Conservation (phyloP, 2,329 filamentous ascomycete species). For the Xylariaceae sp. region DNA sequence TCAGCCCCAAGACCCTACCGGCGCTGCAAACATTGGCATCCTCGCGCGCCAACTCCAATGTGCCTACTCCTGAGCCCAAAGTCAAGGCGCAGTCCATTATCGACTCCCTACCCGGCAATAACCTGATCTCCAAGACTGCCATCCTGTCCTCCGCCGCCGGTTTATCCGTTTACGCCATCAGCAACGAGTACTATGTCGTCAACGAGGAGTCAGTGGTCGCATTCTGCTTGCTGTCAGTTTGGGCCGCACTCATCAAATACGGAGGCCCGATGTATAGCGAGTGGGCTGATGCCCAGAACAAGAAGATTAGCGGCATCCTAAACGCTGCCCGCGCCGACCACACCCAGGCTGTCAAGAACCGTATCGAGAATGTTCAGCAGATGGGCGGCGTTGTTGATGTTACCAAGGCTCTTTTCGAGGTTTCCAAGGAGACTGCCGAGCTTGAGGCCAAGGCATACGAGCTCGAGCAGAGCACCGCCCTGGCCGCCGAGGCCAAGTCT, state of each 20-base stretch:
- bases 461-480: slow-evolving; percentile 91
- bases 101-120: slow-evolving; percentile 88
- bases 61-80: slow-evolving; percentile 75
- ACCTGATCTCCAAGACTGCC: slow-evolving; percentile 89
- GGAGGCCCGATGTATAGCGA: slow-evolving; percentile 87
- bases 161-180: slow-evolving; percentile 89
- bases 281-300: slow-evolving; percentile 85
- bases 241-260: slow-evolving; percentile 88
- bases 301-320: slow-evolving; percentile 92
- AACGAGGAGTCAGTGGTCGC: slow-evolving; percentile 98
- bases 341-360: slow-evolving; percentile 88
- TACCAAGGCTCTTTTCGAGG: slow-evolving; percentile 94
- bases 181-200: slow-evolving; percentile 99
- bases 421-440: slow-evolving; percentile 98
- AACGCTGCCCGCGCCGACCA: slow-evolving; percentile 93
- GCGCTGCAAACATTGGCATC: slow-evolving; percentile 54
- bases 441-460: slow-evolving; percentile 95
- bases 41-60: slow-evolving; percentile 67
- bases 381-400: slow-evolving; percentile 91
- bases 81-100: slow-evolving; percentile 95
- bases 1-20: slow-evolving; percentile 45
- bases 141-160: slow-evolving; percentile 91
- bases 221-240: slow-evolving; percentile 88
- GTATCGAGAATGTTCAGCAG: slow-evolving; percentile 92
- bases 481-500: slow-evolving; percentile 87